Evolutionary conservation across 2,329 filamentous ascomycete species (phyloP), one percentile per base, ranked within the genome.

Genomic region (Xylaria sp.): DNA sequence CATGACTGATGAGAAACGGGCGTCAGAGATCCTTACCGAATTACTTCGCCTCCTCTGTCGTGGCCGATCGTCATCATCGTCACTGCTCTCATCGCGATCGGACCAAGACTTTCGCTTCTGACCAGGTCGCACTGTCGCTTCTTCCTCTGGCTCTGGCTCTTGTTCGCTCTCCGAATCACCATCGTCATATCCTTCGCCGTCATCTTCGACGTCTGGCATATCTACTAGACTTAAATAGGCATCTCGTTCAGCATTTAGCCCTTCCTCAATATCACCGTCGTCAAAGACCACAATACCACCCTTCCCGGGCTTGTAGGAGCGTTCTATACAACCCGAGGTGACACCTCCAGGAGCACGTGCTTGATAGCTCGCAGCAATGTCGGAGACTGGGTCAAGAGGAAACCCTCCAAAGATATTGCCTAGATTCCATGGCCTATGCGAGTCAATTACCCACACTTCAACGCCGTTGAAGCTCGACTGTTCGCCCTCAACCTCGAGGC

Each of bases 221-320:
- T 94, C 91, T 51, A 93, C 84, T 58, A 98, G 82, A n/a, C 91
- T 90, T 70, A 92, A 87, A 76, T 96, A 98, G 44, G 96, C 94
- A 66, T 93, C 89, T 72, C 89, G 87, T 79, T 98, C 94, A 0
- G 82, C 82, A 13, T 79, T 80, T 38, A 99, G 82, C 38, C 94
- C 92, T 72, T 95, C 92, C 72, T 95, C 92, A 57, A 99, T 94
- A 77, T 99, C 96, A 1, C 95, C 96, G 76, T 98, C 96, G 75
- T 98, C 96, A 77, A 96, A 97, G 1, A 97, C 94, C 67, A 99
- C 88, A 47, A 99, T 92, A 0, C 96, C 96, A 20, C 95, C 95
- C 75, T 87, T 91, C 33, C 93, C 92, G 5, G 92, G 89, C 70
- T 87, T 90, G 77, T 96, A 97, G 0, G 85, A 82, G 15, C 88